Evolutionary conservation across 441 rosid genomes (phyloP), one percentile per base, ranked within the genome.

Genomic region (Pelargonium exstipulatum): DNA sequence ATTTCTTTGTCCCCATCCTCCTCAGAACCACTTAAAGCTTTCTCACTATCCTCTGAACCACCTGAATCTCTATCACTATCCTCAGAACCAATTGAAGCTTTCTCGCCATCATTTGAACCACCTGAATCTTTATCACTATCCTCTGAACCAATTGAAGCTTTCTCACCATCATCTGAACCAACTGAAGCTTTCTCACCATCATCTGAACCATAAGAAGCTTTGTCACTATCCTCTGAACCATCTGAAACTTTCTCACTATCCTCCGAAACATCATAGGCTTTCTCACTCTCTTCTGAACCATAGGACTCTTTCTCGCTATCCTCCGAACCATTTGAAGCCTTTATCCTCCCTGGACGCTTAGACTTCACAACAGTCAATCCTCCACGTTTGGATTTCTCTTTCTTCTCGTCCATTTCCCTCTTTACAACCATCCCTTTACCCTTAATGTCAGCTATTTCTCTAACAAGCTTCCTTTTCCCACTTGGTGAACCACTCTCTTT

Each of bases 391-490:
- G 22, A 74, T 66, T 67, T 62, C 58, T 75, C 68, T 70, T 67
- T 20, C 51, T 57, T 32, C 35, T 26, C 61, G 49, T 61, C 64
- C 53, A 48, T 14, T 18, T 65, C 71, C 62, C 69, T 64, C 60
- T 57, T 62, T 37, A n/a, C 51, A 71, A 51, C 60, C 46, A 66
- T 26, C 51, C 51, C 73, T 65, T 73, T 78, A 64, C 37, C 49
- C 61, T 62, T 60, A 13, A 17, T 68, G 9, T 8, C 53, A 60
- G 64, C 49, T 14, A 49, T 69, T 60, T 73, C 83, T 77, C 73
- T 71, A 66, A 86, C 83, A 16, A 86, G 89, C 83, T 83, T 88
- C 72, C 87, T 83, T 66, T 75, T 87, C 68, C 87, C 68, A 68
- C 72, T 68, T 13, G 60, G 68, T 4, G 71, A 71, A n/a, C 69